Conservation (phyloP, 2,329 filamentous ascomycete genomes). For the Botrytis elliptica region DNA sequence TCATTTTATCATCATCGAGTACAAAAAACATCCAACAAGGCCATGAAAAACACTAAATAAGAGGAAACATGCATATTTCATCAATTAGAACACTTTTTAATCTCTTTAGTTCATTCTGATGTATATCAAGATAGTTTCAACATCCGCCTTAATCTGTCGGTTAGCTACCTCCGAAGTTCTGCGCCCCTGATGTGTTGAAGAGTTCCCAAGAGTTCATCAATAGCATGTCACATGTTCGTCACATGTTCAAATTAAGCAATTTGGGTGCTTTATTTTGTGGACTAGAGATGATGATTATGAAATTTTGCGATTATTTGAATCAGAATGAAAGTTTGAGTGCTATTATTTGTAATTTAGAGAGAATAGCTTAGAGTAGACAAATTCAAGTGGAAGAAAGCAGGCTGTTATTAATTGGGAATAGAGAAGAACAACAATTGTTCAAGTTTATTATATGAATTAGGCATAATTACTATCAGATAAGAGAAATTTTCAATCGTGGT, state of each 20-base stretch:
- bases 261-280: rapidly evolving
- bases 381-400: not conserved
- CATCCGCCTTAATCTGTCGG: not conserved
- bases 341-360: not conserved
- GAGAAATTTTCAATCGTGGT: not conserved
- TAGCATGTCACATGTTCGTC: not conserved
- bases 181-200: not conserved
- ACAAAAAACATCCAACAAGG: rapidly evolving
- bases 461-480: not conserved
- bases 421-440: not conserved
- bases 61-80: not conserved
- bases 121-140: not conserved
- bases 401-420: not conserved
- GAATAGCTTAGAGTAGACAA: not conserved
- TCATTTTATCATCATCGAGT: rapidly evolving
- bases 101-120: not conserved
- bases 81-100: not conserved
- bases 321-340: not conserved
- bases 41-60: rapidly evolving
- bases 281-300: not conserved
- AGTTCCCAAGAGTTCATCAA: not conserved
- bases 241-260: not conserved
- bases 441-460: not conserved
- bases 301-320: not conserved
- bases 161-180: not conserved